Evolutionary conservation across 106 monocot genomes (phyloP), one percentile per base, ranked within the genome.

Genomic region (Apostasia shenzhenica): DNA sequence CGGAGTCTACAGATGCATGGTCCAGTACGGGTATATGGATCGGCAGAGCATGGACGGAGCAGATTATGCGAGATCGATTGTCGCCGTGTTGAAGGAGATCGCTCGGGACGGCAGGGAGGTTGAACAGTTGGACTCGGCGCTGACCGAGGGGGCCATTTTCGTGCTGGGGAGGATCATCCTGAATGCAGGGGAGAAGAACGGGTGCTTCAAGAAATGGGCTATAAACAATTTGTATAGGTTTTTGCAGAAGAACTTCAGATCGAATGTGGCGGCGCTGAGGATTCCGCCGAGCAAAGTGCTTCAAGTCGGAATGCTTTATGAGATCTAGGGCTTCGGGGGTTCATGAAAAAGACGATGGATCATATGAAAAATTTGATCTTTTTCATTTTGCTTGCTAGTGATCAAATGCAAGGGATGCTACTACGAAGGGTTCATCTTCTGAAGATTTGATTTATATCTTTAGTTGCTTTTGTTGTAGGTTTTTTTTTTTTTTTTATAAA

Each of bases 211-310:
- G 52, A 37, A 46, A 41, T 59, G 74, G 42, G 52, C 74, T 1
- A 76, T 86, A 8, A 53, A 78, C 3, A 72, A 54, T 13, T 41
- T 83, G 6, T 84, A 83, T 40, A 77, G 83, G 61, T 84, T 88
- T 62, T n/a, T 88, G 63, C 87, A 88, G 69, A 88, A 84, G 63
- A 88, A 88, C 69, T 88, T 73, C 50, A 78, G 83, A 38, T 83
- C 83, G 0, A 84, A 76, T 14, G 72, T 78, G 3, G 58, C 75
- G 1, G 61, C 75, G 1, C 66, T 88, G 3, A 75, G 69, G 55
- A 84, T 88, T 6, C 78, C 83, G 10, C 73, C 81, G 0, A 54
- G 63, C 6, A 80, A 79, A 54, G 61, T 72, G 1, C 59, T 87
- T 59, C 80, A 80, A 44, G 75, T 87, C 6, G 87, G 83, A 38